phyloP scores from a whole-genome alignment of 176 grass and related monocot genomes.

The Sorghum bicolor region Sorghum_bicolor_NCBIv3 NC_012875.2:59666501-59667000 shows the following conservation, averaged over 20 bases:
- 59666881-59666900: conserved; percentile 60
- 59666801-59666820: conserved; percentile 59
- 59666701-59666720: conserved; percentile 57
- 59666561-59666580: conserved; percentile 41
- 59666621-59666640: conserved; percentile 37
- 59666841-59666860: conserved; percentile 68
- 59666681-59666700: conserved; percentile 56
- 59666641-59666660: conserved; percentile 48
- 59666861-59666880: conserved; percentile 63
- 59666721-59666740: conserved; percentile 56
- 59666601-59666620: conserved; percentile 81
- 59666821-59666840: conserved; percentile 70
- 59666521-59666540: conserved; percentile 37
- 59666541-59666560: conserved; percentile 36
- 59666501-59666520: conserved; percentile 44
- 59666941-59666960: conserved; percentile 72
- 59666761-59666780: conserved; percentile 61
- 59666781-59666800: conserved; percentile 46
- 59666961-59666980: conserved; percentile 58
- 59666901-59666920: conserved; percentile 97
- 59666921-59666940: conserved; percentile 74
- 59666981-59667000: conserved; percentile 33
- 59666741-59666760: conserved; percentile 30
- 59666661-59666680: conserved; percentile 52
- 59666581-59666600: conserved; percentile 68